Percentiles rank a stretch among this genome's conserved stretches.
Evolutionary conservation across 306 rosid genomes (phyloP).

Genomic region (Mimosa pudica): DNA sequence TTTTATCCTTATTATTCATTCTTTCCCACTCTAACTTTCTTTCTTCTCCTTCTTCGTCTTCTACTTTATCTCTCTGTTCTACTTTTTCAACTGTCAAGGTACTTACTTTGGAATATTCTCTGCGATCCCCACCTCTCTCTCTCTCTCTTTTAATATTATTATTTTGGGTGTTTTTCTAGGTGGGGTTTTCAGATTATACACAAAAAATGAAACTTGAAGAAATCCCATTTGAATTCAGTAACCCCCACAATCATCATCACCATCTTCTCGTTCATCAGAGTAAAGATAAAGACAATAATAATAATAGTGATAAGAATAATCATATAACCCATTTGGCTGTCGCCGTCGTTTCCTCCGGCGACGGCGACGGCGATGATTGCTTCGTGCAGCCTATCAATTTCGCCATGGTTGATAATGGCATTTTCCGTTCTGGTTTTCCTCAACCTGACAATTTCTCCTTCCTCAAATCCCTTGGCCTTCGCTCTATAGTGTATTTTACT

Average conservation of each 20-base stretch:
- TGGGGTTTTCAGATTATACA: conserved; percentile 5
- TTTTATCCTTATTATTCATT: not conserved
- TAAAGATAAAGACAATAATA: too few species aligned
- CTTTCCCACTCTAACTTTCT: not conserved
- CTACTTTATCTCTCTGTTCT: not conserved
- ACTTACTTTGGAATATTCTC: conserved; percentile 49
- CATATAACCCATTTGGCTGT: conserved; percentile 37
- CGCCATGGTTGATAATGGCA: conserved; percentile 89
- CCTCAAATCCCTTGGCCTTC: conserved; percentile 81
- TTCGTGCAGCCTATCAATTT: conserved; percentile 92
- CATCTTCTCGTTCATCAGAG: conserved; percentile 8
- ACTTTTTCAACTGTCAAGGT: conserved; percentile 24
- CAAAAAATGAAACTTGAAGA: conserved; percentile 66
- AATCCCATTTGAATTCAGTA: conserved; percentile 13
- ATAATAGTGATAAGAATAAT: too few species aligned
- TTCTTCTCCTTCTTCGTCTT: not conserved
- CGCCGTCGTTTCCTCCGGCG: conserved; percentile 15
- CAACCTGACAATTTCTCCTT: conserved; percentile 81
- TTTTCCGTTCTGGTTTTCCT: conserved; percentile 97
- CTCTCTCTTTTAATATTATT: not conserved
- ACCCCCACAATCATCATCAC: too few species aligned
- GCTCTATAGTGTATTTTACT: conserved; percentile 74
- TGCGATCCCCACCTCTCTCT: conserved; percentile 40
- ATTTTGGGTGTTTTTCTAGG: not conserved
- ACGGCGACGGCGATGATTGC: conserved; percentile 54